Base-by-base conservation (phyloP, 2,329 filamentous ascomycete genomes). In the Mycogone perniciosa region DNA sequence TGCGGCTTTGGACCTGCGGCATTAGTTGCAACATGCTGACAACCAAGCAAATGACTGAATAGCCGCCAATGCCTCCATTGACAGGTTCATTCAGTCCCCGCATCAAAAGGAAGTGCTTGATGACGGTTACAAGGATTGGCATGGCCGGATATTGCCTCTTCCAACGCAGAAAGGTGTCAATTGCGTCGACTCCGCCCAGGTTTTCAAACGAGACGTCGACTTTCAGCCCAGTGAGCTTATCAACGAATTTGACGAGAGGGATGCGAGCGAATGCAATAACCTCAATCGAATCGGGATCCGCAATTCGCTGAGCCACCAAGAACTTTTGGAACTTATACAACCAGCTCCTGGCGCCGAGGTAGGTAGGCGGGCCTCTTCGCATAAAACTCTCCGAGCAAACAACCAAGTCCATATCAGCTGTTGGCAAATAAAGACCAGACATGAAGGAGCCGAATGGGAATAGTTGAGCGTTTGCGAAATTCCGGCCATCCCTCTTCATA, bases 161-260 rank as follows among this genome's bases (percentile, higher is more conserved):
- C 93, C 93, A 99, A 0, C 73, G 67, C 48, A 82, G 69, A 64
- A 96, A 96, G 0, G 89, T 96, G 13, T 83, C 72, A 61, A 93
- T 86, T 3, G 93, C 92, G 13, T 79, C 70, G 7, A 96, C 72
- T 8, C 93, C 93, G 39, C 86, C 88, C 34, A 85, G 70, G 63
- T 96, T 97, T 70, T 99, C 92, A 64, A 99, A 96, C 0, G 91
- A 97, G 9, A 99, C 80, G 64, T 99, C 93, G 9, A 97, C 86
- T 59, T 87, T 88, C 48, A 99, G 73, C 9, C 84, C 84, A 1
- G 91, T 96, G 48, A 78, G 62, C 49, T 72, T 76, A 63, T 99
- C 93, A 41, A 89, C 78, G 62, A 88, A 97, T 67, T 99, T 99
- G 69, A 97, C 81, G 48, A 99, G 81, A 0, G 93, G 93, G 2